Evolutionary conservation across 176 grass and related monocot genomes (phyloP), one percentile per base, ranked within the genome.

Genomic region (Microstegium vimineum): DNA sequence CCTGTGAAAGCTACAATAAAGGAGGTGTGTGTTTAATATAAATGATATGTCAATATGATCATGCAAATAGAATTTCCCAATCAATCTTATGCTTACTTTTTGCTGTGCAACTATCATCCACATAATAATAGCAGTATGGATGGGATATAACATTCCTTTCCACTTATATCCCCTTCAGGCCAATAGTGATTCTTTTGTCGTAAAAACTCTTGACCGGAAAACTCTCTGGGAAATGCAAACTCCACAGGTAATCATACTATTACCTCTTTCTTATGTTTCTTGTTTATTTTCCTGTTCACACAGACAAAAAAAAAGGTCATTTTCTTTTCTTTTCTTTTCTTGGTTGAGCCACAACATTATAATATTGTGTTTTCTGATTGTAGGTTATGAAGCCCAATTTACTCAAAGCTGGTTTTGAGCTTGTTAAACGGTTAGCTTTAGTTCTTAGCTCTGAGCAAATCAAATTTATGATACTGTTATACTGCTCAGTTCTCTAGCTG

Each of bases 151-250:
- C 80, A 15, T 31, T 82, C 54, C 42, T 80, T 76, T 71, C 18
- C 0, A n/a, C 51, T 17, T 17, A 3, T 74, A 27, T 42, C 12
- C 57, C 17, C 66, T 98, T 47, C 82, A 99, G 96, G 96, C 87
- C 43, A 40, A 90, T 80, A 93, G 12, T 5, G 69, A 92, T 68
- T 91, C 86, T 67, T 95, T 99, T 76, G 96, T 99, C 2, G 83
- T 99, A 35, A 99, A 95, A 87, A 95, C 96, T 28, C 87, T 99
- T 47, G 93, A 99, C 73, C 91, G 96, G 63, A 95, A 95, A 89
- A 95, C 92, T 34, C 96, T 99, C 27, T 99, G 93, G 96, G 96
- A 99, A 87, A 99, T 99, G 96, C 96, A 99, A 85, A 99, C 97
- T 70, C 97, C 97, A 34, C 97, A 99, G 97, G 97, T 96, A 90